Percentiles rank a stretch among this genome's conserved stretches.
Conservation (phyloP, 164 flowering plant genomes). For the Saururus chinensis region DNA sequence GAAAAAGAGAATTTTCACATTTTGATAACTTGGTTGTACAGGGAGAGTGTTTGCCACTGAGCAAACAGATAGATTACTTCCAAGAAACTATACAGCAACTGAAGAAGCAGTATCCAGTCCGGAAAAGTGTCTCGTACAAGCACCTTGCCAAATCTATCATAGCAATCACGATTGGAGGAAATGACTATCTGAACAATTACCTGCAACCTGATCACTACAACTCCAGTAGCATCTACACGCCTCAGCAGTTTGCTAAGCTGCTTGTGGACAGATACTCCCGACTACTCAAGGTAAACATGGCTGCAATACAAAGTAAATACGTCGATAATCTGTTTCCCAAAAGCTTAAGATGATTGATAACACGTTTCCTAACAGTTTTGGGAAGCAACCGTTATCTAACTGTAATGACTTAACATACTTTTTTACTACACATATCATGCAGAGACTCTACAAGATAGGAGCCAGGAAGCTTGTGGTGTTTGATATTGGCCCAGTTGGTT, state of each 20-base stretch:
- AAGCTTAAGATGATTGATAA: too few species aligned
- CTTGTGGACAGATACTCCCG: conserved; percentile 47
- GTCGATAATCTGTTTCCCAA: too few species aligned
- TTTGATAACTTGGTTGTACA: neutral
- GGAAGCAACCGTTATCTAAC: neutral
- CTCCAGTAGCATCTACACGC: conserved; percentile 34
- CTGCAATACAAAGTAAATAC: too few species aligned
- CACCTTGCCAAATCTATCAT: conserved; percentile 24
- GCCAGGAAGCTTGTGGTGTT: conserved; percentile 1
- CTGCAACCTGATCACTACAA: conserved; percentile 43
- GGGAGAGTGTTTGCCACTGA: conserved; percentile 49
- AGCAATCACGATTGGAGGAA: conserved; percentile 29
- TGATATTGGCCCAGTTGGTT: neutral
- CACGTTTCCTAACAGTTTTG: too few species aligned
- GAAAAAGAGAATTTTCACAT: neutral
- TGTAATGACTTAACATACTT: too few species aligned
- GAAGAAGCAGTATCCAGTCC: conserved; percentile 2
- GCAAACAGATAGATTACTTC: conserved; percentile 47
- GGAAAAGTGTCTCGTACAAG: neutral
- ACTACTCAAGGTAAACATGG: conserved; percentile 27
- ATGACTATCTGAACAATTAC: conserved; percentile 51
- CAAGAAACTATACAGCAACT: conserved; percentile 32
- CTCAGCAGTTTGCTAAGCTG: conserved; percentile 51
- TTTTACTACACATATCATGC: neutral
- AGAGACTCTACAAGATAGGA: neutral